A percentile compares a stretch with the other conserved stretches of the same genome.
Evolutionary conservation across 2,329 filamentous ascomycete genomes (phyloP).

Genomic region (Exophiala calicioides): DNA sequence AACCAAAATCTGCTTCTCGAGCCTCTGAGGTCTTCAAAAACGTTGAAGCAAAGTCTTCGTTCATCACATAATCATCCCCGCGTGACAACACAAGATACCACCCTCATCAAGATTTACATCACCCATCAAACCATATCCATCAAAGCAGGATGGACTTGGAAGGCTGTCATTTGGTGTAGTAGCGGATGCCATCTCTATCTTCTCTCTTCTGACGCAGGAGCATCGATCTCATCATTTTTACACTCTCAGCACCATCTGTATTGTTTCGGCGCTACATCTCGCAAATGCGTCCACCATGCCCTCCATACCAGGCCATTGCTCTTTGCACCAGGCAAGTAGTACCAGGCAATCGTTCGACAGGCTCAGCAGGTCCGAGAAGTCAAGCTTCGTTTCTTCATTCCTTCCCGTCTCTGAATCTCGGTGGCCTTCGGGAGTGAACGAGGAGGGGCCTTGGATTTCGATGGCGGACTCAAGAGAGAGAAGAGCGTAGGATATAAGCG

Average conservation of each 20-base stretch:
- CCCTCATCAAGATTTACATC: too few relatives aligned
- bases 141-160: too few relatives aligned
- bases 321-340: slow-evolving; percentile 2
- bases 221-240: not conserved
- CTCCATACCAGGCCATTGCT: slow-evolving; percentile 7
- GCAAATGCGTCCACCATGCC: slow-evolving; percentile 5
- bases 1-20: too few relatives aligned
- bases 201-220: too few relatives aligned
- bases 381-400: not conserved
- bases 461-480: slow-evolving; percentile 6
- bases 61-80: too few relatives aligned
- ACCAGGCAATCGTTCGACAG: slow-evolving; percentile 1
- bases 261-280: not conserved
- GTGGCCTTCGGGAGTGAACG: not conserved
- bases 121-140: too few relatives aligned
- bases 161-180: too few relatives aligned
- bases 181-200: too few relatives aligned
- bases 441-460: not conserved
- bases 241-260: not conserved
- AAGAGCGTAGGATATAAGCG: slow-evolving; percentile 3
- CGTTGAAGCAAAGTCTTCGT: too few relatives aligned
- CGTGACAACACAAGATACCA: too few relatives aligned
- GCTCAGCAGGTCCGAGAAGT: slow-evolving; percentile 2
- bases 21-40: too few relatives aligned
- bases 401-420: not conserved